phyloP scores from a whole-genome alignment of 2,329 filamentous ascomycete genomes.

The Cadophora malorum region DNA sequence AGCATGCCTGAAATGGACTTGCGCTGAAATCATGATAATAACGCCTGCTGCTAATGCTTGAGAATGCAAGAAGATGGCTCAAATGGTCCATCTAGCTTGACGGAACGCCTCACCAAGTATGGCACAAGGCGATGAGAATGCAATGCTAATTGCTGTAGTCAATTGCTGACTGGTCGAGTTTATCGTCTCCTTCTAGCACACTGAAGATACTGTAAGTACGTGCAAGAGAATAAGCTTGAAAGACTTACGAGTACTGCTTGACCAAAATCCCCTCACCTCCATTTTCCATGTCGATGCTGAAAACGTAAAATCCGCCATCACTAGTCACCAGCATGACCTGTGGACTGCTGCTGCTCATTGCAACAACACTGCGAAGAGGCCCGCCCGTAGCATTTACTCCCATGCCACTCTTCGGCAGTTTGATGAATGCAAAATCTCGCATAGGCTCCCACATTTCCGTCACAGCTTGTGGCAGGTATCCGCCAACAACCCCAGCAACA shows the following conservation, averaged over 20 bases:
- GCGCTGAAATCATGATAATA: conserved; percentile 11
- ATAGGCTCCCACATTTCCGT: conserved; percentile 98
- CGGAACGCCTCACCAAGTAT: not conserved
- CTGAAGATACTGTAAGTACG: conserved; percentile 28
- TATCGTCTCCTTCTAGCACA: conserved; percentile 45
- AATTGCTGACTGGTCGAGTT: conserved; percentile 42
- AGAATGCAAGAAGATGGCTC: conserved; percentile 10
- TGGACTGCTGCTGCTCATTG: conserved; percentile 92
- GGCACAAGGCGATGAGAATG: not conserved
- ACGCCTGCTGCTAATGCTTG: conserved; percentile 22
- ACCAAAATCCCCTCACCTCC: conserved; percentile 91
- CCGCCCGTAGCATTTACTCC: conserved; percentile 47
- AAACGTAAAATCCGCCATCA: conserved; percentile 94
- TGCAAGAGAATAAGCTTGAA: not conserved
- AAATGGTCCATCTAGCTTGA: conserved; percentile 5
- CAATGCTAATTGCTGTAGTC: conserved; percentile 38
- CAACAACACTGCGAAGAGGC: conserved; percentile 87
- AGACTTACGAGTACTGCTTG: conserved; percentile 88
- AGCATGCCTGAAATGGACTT: not conserved
- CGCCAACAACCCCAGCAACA: conserved; percentile 86
- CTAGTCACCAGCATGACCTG: conserved; percentile 98
- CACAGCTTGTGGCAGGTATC: conserved; percentile 90
- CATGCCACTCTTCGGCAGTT: conserved; percentile 71
- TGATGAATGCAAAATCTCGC: conserved; percentile 96
- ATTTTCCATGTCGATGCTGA: conserved; percentile 91